Conservation (phyloP, 495 filamentous ascomycete genomes). For the Penicillium ucsense region DNA sequence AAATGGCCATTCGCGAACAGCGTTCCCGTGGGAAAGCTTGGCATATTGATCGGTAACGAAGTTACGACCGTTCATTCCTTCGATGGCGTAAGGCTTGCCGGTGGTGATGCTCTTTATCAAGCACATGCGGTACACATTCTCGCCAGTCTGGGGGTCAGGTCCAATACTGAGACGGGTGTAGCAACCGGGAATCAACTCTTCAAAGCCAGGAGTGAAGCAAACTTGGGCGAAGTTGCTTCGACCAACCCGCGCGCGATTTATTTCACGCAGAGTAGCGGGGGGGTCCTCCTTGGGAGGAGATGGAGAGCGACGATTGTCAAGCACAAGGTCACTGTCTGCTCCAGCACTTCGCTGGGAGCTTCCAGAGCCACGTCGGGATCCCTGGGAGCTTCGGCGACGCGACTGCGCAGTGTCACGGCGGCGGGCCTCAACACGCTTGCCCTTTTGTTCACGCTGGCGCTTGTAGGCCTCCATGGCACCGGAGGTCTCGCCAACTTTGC, state of each 20-base stretch:
- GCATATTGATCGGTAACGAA: constrained; percentile 72
- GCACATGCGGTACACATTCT: constrained; percentile 73
- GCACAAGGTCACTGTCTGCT: constrained; percentile 72
- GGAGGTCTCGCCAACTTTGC: constrained; percentile 69
- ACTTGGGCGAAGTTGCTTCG: constrained; percentile 72
- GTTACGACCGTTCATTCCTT: constrained; percentile 55
- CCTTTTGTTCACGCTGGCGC: constrained; percentile 75
- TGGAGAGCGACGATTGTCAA: constrained; percentile 46
- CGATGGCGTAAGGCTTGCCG: constrained; percentile 72
- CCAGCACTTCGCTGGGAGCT: constrained; percentile 59
- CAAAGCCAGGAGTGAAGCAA: constrained; percentile 85
- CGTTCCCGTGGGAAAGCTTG: constrained; percentile 62
- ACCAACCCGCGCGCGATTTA: constrained; percentile 73
- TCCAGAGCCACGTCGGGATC: constrained; percentile 27
- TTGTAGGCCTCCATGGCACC: constrained; percentile 75
- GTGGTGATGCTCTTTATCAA: constrained; percentile 74
- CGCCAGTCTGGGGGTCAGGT: constrained; percentile 52
- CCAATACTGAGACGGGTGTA: constrained; percentile 76
- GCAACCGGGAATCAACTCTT: constrained; percentile 65
- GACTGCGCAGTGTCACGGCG: constrained; percentile 50
- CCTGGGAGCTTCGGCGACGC: constrained; percentile 37
- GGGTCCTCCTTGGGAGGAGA: constrained; percentile 42
- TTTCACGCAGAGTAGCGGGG: constrained; percentile 63
- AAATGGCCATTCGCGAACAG: constrained; percentile 71
- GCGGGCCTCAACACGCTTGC: constrained; percentile 57